Evolutionary conservation across 2,329 filamentous ascomycete genomes (phyloP), one percentile per base, ranked within the genome.

Genomic region (Juglanconis oblonga): DNA sequence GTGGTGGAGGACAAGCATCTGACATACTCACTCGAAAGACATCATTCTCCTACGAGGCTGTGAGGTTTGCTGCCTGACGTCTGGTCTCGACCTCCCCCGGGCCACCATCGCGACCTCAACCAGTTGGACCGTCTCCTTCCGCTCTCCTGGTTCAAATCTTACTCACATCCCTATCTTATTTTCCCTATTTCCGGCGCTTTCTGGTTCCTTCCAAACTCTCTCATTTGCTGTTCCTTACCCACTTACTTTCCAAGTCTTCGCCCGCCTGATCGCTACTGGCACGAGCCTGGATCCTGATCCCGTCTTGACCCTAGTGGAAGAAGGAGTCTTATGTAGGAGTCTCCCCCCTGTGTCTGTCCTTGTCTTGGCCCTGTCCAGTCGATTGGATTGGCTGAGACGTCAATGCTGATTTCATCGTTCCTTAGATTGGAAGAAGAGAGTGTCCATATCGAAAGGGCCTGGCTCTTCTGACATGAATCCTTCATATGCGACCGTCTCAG

Each of bases 31-130:
- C 44, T 47, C 38, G 7, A 13, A 35, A 47, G 40, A 44, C 33
- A 52, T 33, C 31, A 49, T 35, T 52, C 36, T 33, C 10, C 36
- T 8, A 35, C 44, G 54, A 61, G 57, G 61, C 61, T 60, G 61
- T 61, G 57, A 57, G 49, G 36, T 52, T 56, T 52, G 61, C 36
- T 62, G 61, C 61, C 61, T 62, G 57, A 11, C 49, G 17, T 6
- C 35, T 36, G 8, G 44, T 55, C 33, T 54, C 51, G 35, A n/a
- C 31, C 5, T 47, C 40, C 13, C 24, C 24, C 2, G 24, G 24
- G 24, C 24, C 24, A 24, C 10, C 38, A 42, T 13, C 11, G n/a
- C 38, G 4, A 42, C 10, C 38, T 42, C 6, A 14, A 42, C 38
- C 38, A 42, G n/a, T 48, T 50, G 38, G 29, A 31, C 51, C 29